phyloP scores from a whole-genome alignment of 257 asterid genomes.

The Ilex aquifolium region DNA sequence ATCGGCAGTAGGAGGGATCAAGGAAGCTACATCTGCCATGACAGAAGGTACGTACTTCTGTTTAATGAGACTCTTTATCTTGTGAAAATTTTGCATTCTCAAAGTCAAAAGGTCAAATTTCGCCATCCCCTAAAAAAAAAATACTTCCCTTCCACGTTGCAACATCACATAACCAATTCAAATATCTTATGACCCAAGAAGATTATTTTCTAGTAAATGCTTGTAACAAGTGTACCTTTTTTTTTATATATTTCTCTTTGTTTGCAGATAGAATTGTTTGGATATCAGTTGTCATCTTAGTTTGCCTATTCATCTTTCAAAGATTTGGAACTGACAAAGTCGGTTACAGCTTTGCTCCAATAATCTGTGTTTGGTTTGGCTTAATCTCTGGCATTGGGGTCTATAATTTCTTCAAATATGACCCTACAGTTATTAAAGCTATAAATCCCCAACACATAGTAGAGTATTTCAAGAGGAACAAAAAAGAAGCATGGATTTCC shows the following conservation, averaged over 20 bases:
- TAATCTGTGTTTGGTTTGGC: constrained; percentile 46
- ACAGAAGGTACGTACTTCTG: constrained; percentile 8
- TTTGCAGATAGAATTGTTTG: constrained; percentile 41
- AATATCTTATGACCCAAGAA: no score
- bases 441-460: constrained; percentile 52
- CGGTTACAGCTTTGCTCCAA: constrained; percentile 67
- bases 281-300: constrained; percentile 46
- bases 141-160: no score
- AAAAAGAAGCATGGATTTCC: constrained; percentile 55
- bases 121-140: no score
- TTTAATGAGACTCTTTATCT: no score
- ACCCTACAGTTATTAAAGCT: constrained; percentile 39
- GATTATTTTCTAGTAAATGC: neutral
- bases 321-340: constrained; percentile 72
- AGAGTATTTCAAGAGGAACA: constrained; percentile 53
- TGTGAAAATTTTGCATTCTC: no score
- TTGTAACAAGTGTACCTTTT: neutral
- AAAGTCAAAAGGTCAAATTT: neutral
- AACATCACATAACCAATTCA: no score
- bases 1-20: constrained; percentile 32
- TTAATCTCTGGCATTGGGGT: constrained; percentile 43
- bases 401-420: constrained; percentile 47
- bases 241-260: neutral
- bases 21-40: constrained; percentile 9
- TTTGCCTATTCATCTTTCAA: constrained; percentile 44